Conservation (phyloP, 352 stramenopile genomes). For the Globisporangium parvum region DNA sequence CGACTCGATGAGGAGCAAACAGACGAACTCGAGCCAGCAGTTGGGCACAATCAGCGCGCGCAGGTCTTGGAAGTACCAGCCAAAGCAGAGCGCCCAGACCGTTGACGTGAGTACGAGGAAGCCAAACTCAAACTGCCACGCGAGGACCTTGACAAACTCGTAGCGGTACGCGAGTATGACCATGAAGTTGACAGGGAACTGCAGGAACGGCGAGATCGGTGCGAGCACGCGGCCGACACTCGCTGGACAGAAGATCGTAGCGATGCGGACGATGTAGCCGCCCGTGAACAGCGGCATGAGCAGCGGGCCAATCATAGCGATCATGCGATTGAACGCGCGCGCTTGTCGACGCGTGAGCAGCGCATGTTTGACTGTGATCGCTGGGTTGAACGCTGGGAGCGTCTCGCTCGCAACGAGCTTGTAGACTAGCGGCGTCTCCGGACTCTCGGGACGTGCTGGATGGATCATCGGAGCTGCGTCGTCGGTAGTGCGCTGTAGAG, state of each 20-base stretch:
- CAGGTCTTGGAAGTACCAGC: conserved; percentile 1
- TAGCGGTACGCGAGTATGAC: conserved; percentile 6
- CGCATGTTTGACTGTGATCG: conserved; percentile 6
- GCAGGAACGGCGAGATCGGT: conserved; percentile 4
- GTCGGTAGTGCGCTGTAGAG: not conserved
- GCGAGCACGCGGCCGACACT: conserved; percentile 4
- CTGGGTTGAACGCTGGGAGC: conserved; percentile 7
- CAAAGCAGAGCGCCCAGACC: conserved; percentile 6
- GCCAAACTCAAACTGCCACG: conserved; percentile 10
- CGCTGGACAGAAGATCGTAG: conserved; percentile 1
- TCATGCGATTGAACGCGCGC: conserved; percentile 1
- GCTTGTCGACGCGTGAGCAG: not conserved
- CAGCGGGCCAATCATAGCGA: not conserved
- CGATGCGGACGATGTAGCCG: conserved; percentile 3
- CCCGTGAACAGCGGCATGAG: conserved; percentile 1
- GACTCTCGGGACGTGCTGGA: not conserved
- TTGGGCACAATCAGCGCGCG: conserved; percentile 4
- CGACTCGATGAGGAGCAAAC: conserved; percentile 9
- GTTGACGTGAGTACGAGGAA: conserved; percentile 4
- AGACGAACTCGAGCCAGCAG: conserved; percentile 10
- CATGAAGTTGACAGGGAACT: conserved; percentile 3
- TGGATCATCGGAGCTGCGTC: not conserved
- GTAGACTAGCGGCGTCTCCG: conserved; percentile 1
- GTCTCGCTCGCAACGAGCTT: conserved; percentile 7
- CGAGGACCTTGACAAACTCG: conserved; percentile 10